Conservation (phyloP, 331 rosid species). For the Acacia pycnantha region DNA sequence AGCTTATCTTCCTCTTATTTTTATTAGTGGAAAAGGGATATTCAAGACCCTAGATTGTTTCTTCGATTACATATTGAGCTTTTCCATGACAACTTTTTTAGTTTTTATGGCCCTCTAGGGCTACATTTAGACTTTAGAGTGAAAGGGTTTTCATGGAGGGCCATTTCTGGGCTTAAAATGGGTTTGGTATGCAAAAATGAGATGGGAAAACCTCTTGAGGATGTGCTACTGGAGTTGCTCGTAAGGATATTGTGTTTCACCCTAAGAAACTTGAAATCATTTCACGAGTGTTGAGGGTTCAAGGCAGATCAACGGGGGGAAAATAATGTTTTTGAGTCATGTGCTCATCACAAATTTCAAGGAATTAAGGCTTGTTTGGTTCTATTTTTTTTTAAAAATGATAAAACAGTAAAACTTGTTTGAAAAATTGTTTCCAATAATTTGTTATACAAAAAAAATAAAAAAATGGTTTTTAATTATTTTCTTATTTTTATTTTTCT, state of each 20-base stretch:
- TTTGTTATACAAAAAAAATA: too few relatives aligned
- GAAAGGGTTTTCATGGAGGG: background rate
- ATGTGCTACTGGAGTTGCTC: too few relatives aligned
- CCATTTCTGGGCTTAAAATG: background rate
- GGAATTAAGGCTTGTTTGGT: too few relatives aligned
- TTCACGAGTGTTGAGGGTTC: background rate
- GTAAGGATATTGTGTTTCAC: too few relatives aligned
- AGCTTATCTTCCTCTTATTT: background rate
- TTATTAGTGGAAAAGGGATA: background rate
- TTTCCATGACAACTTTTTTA: too few relatives aligned
- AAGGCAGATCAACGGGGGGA: background rate
- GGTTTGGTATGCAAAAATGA: background rate
- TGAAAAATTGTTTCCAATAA: too few relatives aligned
- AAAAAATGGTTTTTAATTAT: too few relatives aligned
- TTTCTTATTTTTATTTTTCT: too few relatives aligned
- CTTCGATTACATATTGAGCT: conserved; percentile 24
- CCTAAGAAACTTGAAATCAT: too few relatives aligned
- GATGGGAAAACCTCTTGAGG: background rate
- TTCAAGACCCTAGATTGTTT: conserved; percentile 17
- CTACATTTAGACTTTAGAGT: background rate
- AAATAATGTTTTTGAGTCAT: background rate
- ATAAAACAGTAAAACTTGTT: too few relatives aligned
- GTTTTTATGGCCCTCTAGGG: background rate
- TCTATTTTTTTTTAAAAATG: too few relatives aligned
- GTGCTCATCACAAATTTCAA: too few relatives aligned